Base-by-base conservation (phyloP, 306 rosid species). In the Arachis hypogaea region DNA sequence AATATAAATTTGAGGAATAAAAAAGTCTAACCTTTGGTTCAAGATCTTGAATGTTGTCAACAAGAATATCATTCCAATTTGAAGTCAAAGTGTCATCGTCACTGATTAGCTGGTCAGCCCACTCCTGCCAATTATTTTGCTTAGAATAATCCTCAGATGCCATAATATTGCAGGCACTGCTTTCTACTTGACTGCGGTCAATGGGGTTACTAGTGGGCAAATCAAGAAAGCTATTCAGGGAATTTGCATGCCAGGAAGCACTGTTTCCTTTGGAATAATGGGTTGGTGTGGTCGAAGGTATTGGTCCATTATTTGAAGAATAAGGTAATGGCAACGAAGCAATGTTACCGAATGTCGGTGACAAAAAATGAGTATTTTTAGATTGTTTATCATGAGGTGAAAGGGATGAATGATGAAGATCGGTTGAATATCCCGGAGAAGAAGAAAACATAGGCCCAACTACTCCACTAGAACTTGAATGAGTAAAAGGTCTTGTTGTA, bases 91-190 rank as follows among this genome's bases (percentile, higher is more conserved):
- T 69, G 78, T 87, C 93, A n/a, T 87, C 96, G 73, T 92, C 99
- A 40, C 88, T 83, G 51, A 95, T 92, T 64, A 90, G 86, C 78
- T 88, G 90, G 81, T 90, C 96, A n/a, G 98, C 96, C 99, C 99
- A 95, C 49, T 87, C 98, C 66, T 83, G 97, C 97, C 98, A 93
- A 79, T 87, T 97, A 71, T 71, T 80, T 69, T 69, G 82, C 89
- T 88, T 90, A 74, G 84, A 63, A 74, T 84, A 84, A 74, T 92
- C 99, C 65, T 88, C 97, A 45, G 89, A 71, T 58, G 85, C 85
- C 85, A 91, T 76, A 63, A 86, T 70, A 78, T 82, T 83, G 78
- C 96, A 83, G 72, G 85, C 85, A 84, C 86, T 80, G 81, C 78
- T 80, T 74, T 88, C 95, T 80, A 85, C 82, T 78, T 79, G 96